Conservation (phyloP, 192 early-diverging fungal genomes). For the Pilaira anomala region DNA sequence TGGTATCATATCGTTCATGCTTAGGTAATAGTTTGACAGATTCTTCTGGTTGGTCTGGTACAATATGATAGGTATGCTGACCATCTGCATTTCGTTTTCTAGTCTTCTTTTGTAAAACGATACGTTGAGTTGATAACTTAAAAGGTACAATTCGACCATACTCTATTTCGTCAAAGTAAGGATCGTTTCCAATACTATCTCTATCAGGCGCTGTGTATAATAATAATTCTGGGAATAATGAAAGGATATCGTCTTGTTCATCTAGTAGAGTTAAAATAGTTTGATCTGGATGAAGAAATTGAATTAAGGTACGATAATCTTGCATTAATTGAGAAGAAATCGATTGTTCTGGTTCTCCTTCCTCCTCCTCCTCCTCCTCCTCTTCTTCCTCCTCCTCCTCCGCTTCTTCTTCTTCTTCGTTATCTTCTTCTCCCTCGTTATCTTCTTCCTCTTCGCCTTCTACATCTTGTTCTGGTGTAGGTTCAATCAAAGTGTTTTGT, state of each 20-base stretch:
- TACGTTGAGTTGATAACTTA: constrained; percentile 22
- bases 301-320: constrained; percentile 33
- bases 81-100: constrained; percentile 36
- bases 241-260: constrained; percentile 34
- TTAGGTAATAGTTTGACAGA: constrained; percentile 28
- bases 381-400: background rate
- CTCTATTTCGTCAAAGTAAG: constrained; percentile 57
- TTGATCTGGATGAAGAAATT: constrained; percentile 33
- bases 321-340: constrained; percentile 42
- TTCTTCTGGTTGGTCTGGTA: constrained; percentile 16
- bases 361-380: background rate
- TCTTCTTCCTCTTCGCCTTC: background rate
- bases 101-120: constrained; percentile 6
- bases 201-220: constrained; percentile 52
- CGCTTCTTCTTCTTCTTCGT: background rate
- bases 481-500: no score
- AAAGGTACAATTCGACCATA: constrained; percentile 52
- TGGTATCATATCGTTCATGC: constrained; percentile 42
- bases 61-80: constrained; percentile 24
- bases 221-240: constrained; percentile 50
- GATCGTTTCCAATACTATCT: constrained; percentile 43
- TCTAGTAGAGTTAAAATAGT: constrained; percentile 26
- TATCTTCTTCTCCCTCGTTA: background rate
- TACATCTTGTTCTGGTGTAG: background rate
- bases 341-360: constrained; percentile 26